These are phyloP conservation scores for Solanum sitiens DNA, from an alignment of 257 asterid species.

Conservation along the genomic window DNA sequence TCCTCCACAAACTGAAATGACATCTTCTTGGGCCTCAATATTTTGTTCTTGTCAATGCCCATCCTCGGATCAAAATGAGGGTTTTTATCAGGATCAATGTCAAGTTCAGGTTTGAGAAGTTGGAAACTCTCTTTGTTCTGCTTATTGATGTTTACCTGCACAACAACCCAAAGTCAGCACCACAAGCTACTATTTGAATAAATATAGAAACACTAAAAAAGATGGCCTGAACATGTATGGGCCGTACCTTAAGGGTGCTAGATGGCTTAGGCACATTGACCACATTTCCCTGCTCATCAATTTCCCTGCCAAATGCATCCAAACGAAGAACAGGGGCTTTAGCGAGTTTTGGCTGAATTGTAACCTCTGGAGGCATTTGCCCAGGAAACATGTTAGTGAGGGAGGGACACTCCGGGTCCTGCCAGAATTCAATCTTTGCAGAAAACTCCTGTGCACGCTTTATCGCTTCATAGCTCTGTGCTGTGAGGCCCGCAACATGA, in stretches of 20 bases:
- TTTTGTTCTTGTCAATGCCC: constrained; percentile 81
- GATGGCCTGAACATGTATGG: background rate
- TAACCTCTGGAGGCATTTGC: constrained; percentile 63
- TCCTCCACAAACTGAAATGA: constrained; percentile 91
- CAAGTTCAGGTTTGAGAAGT: constrained; percentile 92
- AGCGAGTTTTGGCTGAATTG: constrained; percentile 80
- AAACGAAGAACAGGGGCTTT: constrained; percentile 89
- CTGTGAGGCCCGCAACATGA: constrained; percentile 61
- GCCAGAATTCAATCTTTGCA: constrained; percentile 88
- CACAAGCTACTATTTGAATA: background rate
- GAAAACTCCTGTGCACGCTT: constrained; percentile 91
- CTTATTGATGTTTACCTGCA: constrained; percentile 91
- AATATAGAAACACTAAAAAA: background rate
- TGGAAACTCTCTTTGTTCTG: constrained; percentile 95
- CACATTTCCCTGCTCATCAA: constrained; percentile 89
- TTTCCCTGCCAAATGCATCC: constrained; percentile 93
- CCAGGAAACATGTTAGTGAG: constrained; percentile 86
- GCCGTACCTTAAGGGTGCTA: constrained; percentile 85
- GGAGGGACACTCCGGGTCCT: constrained; percentile 86
- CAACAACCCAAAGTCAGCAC: background rate
- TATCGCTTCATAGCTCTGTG: constrained; percentile 68
- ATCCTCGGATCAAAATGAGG: constrained; percentile 82
- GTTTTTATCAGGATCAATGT: constrained; percentile 77
- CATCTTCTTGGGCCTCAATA: constrained; percentile 83
- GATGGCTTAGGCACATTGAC: constrained; percentile 69